Conservation (phyloP, 2,329 filamentous ascomycete species). For the Chaetomiaceae sp. region DNA sequence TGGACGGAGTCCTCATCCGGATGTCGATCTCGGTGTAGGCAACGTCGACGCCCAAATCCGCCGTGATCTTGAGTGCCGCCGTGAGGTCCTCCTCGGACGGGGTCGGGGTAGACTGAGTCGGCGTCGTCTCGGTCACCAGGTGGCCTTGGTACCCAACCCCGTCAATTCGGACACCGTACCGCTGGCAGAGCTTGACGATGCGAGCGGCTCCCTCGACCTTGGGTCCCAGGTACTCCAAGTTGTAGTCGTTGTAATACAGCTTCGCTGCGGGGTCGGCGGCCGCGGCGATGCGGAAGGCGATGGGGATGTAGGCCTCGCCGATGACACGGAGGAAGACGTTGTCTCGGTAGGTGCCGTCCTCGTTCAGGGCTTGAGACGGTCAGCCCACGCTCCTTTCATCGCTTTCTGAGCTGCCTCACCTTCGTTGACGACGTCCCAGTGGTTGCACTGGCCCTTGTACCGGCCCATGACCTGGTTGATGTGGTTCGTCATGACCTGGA, state of each 20-base stretch:
- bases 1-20: conserved; percentile 39
- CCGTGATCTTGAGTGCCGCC: conserved; percentile 39
- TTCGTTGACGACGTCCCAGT: conserved; percentile 63
- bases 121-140: conserved; percentile 38
- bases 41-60: conserved; percentile 42
- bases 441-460: conserved; percentile 61
- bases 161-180: conserved; percentile 43
- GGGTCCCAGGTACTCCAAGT: conserved; percentile 39
- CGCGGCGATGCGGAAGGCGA: conserved; percentile 65
- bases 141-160: conserved; percentile 50
- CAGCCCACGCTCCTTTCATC: too few relatives aligned
- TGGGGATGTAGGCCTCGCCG: conserved; percentile 64
- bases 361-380: conserved; percentile 28
- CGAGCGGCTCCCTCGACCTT: conserved; percentile 34
- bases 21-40: conserved; percentile 53
- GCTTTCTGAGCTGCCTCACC: too few relatives aligned
- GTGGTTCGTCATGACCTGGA: conserved; percentile 55
- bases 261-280: conserved; percentile 62
- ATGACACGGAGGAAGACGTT: conserved; percentile 64
- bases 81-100: conserved; percentile 31
- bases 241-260: conserved; percentile 74
- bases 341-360: conserved; percentile 54
- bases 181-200: conserved; percentile 32
- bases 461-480: conserved; percentile 53
- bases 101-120: conserved; percentile 34